phyloP scores from a whole-genome alignment of 129 eudicot genomes.

The Deinandra increscens region DNA sequence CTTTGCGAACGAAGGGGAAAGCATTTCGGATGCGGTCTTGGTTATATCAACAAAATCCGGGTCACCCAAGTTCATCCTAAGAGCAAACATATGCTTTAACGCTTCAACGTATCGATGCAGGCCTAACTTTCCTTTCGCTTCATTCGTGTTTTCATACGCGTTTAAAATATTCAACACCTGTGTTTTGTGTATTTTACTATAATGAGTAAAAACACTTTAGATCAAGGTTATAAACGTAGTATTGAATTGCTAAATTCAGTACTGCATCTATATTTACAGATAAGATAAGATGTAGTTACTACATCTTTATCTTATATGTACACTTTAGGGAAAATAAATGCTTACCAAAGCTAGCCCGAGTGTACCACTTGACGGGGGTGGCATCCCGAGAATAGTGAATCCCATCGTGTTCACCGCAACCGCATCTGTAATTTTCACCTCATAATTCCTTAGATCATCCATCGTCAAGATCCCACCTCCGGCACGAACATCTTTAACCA shows the following conservation, averaged over 20 bases:
- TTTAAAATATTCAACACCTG: conserved; percentile 74
- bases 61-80: conserved; percentile 90
- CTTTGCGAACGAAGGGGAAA: conserved; percentile 67
- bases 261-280: neutral
- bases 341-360: conserved; percentile 80
- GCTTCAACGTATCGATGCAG: conserved; percentile 79
- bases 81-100: conserved; percentile 83
- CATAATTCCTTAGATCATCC: conserved; percentile 79
- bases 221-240: neutral
- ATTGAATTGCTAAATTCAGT: neutral
- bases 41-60: conserved; percentile 70
- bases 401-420: conserved; percentile 73
- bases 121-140: conserved; percentile 63
- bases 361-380: conserved; percentile 95
- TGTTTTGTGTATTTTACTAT: neutral
- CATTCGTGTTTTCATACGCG: conserved; percentile 43
- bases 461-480: conserved; percentile 85
- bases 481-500: conserved; percentile 57
- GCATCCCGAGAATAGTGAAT: conserved; percentile 82
- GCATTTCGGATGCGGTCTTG: conserved; percentile 61
- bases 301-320: neutral
- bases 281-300: neutral
- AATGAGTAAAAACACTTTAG: neutral
- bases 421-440: conserved; percentile 62
- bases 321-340: neutral